Base-by-base conservation (phyloP, 2,329 filamentous ascomycete genomes). In the Phyllachora maydis region DNA sequence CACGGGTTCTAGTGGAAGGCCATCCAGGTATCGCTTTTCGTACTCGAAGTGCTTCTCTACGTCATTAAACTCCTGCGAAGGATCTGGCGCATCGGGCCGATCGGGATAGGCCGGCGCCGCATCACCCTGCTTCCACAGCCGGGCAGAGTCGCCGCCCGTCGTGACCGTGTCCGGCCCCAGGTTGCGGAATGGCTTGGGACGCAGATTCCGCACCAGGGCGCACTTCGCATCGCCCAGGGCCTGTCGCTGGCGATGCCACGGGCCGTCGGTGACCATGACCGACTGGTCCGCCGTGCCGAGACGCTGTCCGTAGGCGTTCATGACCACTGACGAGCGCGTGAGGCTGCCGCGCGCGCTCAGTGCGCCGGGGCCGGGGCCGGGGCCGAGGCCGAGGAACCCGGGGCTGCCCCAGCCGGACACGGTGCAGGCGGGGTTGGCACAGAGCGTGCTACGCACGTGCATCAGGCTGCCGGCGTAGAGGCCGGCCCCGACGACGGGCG, bases 241-340 rank as follows among this genome's bases (percentile, higher is more conserved):
- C 18, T 27, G 14, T 16, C 32, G 22, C 24, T 34, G 31, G 30
- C 28, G 28, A 13, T 32, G 21, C 35, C 35, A 37, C 24, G 34
- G 34, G 8, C 34, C 34, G 3, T 26, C 28, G 6, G 16, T 23
- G 12, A 34, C 24, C 4, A 28, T 27, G 4, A 28, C 14, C 21
- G 26, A 22, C 34, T 37, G 35, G 18, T 37, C 34, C 16, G 31
- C 32, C 6, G 26, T 34, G 4, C 35, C 35, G 13, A 36, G 17
- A 15, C 32, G 16, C 34, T 35, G 24, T 10, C 34, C 32, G 22
- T 31, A 36, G 15, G 23, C 17, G 26, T 37, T 37, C 29, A 36
- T 17, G 4, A 37, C 35, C 15, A 34, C 22, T n/a, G n/a, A n/a
- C n/a, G n/a, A n/a, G n/a, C n/a, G n/a, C n/a, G n/a, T n/a, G n/a